Percentiles rank a stretch among this genome's conserved stretches.
phyloP scores from a whole-genome alignment of 2,329 filamentous ascomycete species.

The Colletotrichum navitas region DNA sequence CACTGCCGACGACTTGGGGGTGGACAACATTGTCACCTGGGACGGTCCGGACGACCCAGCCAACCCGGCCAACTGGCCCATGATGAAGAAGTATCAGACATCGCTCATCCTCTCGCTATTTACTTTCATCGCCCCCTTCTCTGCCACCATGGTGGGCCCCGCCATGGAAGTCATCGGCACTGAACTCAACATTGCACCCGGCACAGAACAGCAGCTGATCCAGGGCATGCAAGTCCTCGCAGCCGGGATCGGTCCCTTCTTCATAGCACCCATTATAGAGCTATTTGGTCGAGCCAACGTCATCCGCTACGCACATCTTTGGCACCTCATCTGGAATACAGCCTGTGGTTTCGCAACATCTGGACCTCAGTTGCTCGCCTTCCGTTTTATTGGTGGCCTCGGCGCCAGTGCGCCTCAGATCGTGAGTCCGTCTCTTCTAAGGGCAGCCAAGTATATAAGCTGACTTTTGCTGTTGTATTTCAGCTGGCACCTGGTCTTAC shows the following conservation, averaged over 20 bases:
- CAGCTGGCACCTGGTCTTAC: background rate
- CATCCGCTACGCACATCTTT: background rate
- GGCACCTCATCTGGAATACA: background rate
- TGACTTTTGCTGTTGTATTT: background rate
- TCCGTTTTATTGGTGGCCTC: background rate
- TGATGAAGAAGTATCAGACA: background rate
- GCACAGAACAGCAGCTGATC: background rate
- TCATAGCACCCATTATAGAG: background rate
- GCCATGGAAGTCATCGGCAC: background rate
- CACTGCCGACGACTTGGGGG: background rate
- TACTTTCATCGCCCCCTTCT: background rate
- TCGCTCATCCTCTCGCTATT: background rate
- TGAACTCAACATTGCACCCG: background rate
- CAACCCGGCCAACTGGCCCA: background rate
- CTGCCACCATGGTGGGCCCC: background rate
- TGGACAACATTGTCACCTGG: background rate
- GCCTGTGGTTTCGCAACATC: background rate
- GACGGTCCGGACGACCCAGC: background rate
- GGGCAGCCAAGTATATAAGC: background rate
- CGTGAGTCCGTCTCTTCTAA: background rate
- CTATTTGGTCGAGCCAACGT: background rate
- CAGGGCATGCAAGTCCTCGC: background rate
- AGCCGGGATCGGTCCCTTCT: background rate
- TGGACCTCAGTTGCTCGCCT: background rate
- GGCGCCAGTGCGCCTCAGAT: background rate